Base-by-base conservation (phyloP, 2,329 filamentous ascomycete genomes). In the Helotiales sp. region DNA sequence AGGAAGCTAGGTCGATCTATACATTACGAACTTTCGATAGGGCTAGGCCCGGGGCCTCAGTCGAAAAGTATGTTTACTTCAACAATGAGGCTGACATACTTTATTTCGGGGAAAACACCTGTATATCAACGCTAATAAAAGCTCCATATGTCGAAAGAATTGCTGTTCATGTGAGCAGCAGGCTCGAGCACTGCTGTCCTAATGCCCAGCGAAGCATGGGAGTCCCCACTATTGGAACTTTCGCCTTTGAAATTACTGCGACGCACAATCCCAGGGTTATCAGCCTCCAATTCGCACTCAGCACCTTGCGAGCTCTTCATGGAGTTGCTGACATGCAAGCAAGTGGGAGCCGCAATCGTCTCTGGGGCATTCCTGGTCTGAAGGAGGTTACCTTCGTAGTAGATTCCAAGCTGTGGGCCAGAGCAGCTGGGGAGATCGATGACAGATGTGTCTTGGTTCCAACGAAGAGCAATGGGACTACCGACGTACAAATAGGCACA, bases 101-200 rank as follows among this genome's bases (percentile, higher is more conserved):
- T 4, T 55, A 52, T 15, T 58, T 63, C 25, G 58, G 55, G 12
- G 50, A 60, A 30, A 29, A 57, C 1, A 57, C 52, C 12, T 63
- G 61, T 17, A 29, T 55, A 2, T 29, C 50, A 3, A 60, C 52
- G 0, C 13, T 59, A 17, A 25, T 57, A 1, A 2, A 34, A 1
- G 7, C 47, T 6, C 25, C 24, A 13, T 17, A 29, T 2, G 55
- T 61, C 17, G 29, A 46, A 12, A 48, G 51, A 4, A 22, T 60
- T n/a, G 61, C 55, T 3, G 34, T 63, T 2, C 17, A 34, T 5
- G 44, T 29, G 7, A 55, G 49, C 9, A 19, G 36, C 13, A 19
- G 31, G 10, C n/a, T 51, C 9, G 46, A 27, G 3, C n/a, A 46
- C 1, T 63, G 58, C 42, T 59, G 55, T 15, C 46, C 30, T 5